Evolutionary conservation across 225 moss, liverwort and hornwort genomes (phyloP).

Genomic region (Marchantia polymorpha): DNA sequence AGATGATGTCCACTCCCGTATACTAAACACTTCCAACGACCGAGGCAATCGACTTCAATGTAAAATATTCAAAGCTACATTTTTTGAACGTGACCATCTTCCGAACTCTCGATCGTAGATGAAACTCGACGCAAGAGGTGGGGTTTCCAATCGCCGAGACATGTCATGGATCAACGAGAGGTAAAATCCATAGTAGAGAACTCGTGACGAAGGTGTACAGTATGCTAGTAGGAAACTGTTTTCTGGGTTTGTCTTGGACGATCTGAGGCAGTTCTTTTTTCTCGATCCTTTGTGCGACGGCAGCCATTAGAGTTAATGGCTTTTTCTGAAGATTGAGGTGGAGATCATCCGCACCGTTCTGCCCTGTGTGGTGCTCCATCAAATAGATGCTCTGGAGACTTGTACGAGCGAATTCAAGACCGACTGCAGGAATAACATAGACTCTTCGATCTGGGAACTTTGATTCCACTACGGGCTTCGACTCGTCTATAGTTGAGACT

Average conservation of each 20-base stretch:
- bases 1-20: slow-evolving; percentile 39
- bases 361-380: slow-evolving; percentile 6
- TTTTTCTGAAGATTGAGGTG: neutral
- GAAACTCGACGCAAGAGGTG: neutral
- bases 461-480: neutral
- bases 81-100: slow-evolving; percentile 3
- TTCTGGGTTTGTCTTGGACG: neutral
- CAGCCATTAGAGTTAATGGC: neutral
- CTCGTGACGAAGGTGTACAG: neutral
- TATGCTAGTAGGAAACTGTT: neutral
- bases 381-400: neutral
- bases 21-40: neutral
- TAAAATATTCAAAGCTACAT: neutral
- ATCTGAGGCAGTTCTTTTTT: neutral
- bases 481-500: neutral
- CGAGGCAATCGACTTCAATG: neutral
- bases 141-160: neutral
- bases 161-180: too few relatives aligned
- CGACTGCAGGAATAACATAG: neutral
- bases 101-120: neutral
- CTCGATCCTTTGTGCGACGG: neutral
- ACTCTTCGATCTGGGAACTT: neutral
- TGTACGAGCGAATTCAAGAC: neutral
- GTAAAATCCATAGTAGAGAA: neutral
- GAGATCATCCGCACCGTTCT: neutral